A percentile compares a stretch with the other conserved stretches of the same genome.
phyloP scores from a whole-genome alignment of 163 green algal species.

The Chlamydomonas reinhardtii region DNA sequence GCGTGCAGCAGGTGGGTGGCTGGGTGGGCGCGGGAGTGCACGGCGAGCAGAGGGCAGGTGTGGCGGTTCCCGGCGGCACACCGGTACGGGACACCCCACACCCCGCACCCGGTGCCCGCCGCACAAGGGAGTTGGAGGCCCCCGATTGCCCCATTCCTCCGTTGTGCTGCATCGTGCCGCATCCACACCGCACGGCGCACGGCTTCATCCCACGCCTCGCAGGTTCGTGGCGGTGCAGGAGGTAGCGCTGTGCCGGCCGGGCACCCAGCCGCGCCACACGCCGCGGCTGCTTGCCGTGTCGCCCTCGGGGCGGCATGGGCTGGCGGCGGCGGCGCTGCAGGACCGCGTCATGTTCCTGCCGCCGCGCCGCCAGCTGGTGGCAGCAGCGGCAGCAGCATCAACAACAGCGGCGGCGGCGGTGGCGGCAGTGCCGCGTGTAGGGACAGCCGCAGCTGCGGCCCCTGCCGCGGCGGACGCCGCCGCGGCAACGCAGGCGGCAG shows the following conservation, averaged over 20 bases:
- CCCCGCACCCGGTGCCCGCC: too few species aligned
- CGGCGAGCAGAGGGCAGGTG: too few species aligned
- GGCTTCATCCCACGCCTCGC: too few species aligned
- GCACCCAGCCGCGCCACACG: constrained; percentile 22
- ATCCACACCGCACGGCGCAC: too few species aligned
- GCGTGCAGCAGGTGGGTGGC: constrained; percentile 11
- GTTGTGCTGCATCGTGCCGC: too few species aligned
- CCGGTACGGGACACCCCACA: too few species aligned
- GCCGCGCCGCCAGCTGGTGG: not conserved
- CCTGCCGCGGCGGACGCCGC: too few species aligned
- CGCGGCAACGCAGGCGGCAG: too few species aligned
- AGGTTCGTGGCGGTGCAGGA: constrained; percentile 32
- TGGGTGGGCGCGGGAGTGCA: not conserved
- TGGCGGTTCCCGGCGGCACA: too few species aligned
- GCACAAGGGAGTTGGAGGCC: too few species aligned
- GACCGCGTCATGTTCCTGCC: constrained; percentile 36
- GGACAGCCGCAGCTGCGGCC: too few species aligned
- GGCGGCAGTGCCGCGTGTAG: not conserved
- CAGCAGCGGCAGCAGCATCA: not conserved
- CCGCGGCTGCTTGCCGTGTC: constrained; percentile 28
- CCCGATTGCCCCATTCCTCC: too few species aligned
- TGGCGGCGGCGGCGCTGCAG: constrained; percentile 24
- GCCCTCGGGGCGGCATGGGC: not conserved
- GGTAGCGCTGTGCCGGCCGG: constrained; percentile 2
- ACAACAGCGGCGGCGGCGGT: not conserved